Base-by-base conservation (phyloP, 2,329 filamentous ascomycete species). In the Neofusicoccum sp. region DNA sequence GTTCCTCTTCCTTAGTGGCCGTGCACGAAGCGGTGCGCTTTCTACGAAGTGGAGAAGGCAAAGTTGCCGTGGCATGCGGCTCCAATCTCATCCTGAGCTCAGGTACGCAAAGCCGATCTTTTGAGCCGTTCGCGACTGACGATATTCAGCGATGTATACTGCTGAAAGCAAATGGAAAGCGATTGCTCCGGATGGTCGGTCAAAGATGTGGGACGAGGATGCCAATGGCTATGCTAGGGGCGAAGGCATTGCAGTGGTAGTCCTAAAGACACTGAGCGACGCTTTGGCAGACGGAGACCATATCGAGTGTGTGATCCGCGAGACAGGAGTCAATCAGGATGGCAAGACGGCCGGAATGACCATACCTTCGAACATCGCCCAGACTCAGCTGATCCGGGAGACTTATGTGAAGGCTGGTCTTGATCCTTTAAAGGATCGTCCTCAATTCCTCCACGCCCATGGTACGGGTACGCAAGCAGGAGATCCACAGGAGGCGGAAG, bases 221-320 rank as follows among this genome's bases (percentile, higher is more conserved):
- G 86, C 84, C 16, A 82, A 84, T 62, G 87, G 87, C 1, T 89
- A 89, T 66, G 85, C 82, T 0, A 78, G 86, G 34, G 86, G 85
- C 1, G 87, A 89, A 66, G 87, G 86, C 0, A 76, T 84, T 30
- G 84, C 79, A 0, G 78, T 83, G 12, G 65, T 88, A 2, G 68
- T 87, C 9, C 68, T 88, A 11, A 88, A 88, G 71, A 79, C 77
- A 2, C 73, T 88, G 0, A 73, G 76, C 6, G 81, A 85, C 67
- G 86, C 86, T 1, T 65, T 88, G 5, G 73, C 74, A 14, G 82
- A 84, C 64, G 82, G 83, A 24, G 84, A 88, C 66, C 75, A 78
- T 0, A 77, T 82, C 31, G 70, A 75, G 3, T 76, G 75, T 2
- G 67, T 82, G 3, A 78, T 82, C 28, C 68, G 74, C 20, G 72